These are phyloP conservation scores for Microcyclosporella mali DNA, from an alignment of 2,329 filamentous ascomycete genomes.

Conservation along the genomic window DNA sequence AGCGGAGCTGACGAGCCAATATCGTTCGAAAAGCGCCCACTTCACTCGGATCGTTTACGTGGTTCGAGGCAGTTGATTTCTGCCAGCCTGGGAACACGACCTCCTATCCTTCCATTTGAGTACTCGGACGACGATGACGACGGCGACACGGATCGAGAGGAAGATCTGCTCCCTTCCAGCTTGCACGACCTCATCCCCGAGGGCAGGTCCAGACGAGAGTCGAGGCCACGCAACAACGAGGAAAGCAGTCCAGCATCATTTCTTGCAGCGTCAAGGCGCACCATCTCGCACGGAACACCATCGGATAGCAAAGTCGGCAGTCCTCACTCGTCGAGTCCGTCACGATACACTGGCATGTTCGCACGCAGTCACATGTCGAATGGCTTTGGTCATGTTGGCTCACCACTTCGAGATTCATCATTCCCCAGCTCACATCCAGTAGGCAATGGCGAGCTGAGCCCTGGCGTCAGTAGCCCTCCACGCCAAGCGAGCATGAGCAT, in stretches of 20 bases:
- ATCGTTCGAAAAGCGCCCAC: constrained; percentile 58
- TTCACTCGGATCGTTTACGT: constrained; percentile 59
- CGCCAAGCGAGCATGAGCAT: constrained; percentile 55
- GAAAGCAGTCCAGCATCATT: constrained; percentile 34
- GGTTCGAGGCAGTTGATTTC: constrained; percentile 52
- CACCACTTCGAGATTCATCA: constrained; percentile 54
- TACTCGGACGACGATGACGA: constrained; percentile 56
- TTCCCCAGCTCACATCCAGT: constrained; percentile 18
- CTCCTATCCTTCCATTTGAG: constrained; percentile 30
- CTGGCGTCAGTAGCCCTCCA: constrained; percentile 47
- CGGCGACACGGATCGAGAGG: constrained; percentile 67
- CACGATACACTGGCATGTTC: constrained; percentile 56
- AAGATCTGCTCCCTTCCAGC: constrained; percentile 75
- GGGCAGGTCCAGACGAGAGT: constrained; percentile 54
- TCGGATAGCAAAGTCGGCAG: constrained; percentile 41
- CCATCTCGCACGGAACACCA: constrained; percentile 38
- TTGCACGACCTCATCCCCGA: constrained; percentile 59
- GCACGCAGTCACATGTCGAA: constrained; percentile 30
- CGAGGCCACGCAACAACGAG: constrained; percentile 53
- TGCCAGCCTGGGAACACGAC: constrained; percentile 49
- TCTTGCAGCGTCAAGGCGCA: constrained; percentile 31
- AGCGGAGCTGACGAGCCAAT: constrained; percentile 60
- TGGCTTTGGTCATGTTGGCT: constrained; percentile 55
- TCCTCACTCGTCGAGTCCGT: constrained; percentile 55
- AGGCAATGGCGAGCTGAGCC: constrained; percentile 32